Percentiles rank a stretch among this genome's conserved stretches.
phyloP scores from a whole-genome alignment of 331 rosid genomes.

The Cydonia oblonga region DNA sequence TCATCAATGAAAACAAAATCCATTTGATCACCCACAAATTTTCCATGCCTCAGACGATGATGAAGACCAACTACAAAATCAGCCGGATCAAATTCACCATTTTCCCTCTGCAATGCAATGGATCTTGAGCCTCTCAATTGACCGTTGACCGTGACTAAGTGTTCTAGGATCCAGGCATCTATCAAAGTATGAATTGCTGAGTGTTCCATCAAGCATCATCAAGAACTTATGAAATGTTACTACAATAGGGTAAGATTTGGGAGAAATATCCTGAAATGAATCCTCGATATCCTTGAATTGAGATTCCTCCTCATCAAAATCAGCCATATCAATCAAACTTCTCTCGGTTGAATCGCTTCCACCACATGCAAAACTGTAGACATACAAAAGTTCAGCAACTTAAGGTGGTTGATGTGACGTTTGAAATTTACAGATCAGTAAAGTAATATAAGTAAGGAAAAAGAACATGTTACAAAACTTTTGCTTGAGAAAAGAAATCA shows the following conservation, averaged over 20 bases:
- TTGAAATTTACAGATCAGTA: background rate
- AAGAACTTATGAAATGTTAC: constrained; percentile 57
- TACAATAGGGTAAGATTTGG: constrained; percentile 45
- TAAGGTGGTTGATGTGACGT: background rate
- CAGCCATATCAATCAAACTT: constrained; percentile 19
- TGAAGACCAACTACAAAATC: constrained; percentile 61
- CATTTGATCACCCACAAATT: constrained; percentile 38
- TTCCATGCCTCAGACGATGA: constrained; percentile 23
- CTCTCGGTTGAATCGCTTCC: constrained; percentile 10
- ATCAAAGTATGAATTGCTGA: constrained; percentile 48
- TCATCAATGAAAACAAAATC: constrained; percentile 55
- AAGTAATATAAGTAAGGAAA: background rate
- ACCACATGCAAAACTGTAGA: constrained; percentile 33
- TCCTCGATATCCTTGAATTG: constrained; percentile 40
- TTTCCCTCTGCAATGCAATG: constrained; percentile 22
- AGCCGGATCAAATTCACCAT: constrained; percentile 55
- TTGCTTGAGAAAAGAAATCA: no score
- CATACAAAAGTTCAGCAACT: background rate
- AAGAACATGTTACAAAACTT: background rate
- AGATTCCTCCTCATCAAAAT: constrained; percentile 19
- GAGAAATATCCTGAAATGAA: constrained; percentile 42
- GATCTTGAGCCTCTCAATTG: constrained; percentile 23
- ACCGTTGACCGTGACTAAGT: constrained; percentile 1
- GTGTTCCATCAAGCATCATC: constrained; percentile 69
- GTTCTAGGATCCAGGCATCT: constrained; percentile 26